Percentiles rank a stretch among this genome's conserved stretches.
Evolutionary conservation across 2,329 filamentous ascomycete species (phyloP).

Genomic region (Aspergillus alliaceus): DNA sequence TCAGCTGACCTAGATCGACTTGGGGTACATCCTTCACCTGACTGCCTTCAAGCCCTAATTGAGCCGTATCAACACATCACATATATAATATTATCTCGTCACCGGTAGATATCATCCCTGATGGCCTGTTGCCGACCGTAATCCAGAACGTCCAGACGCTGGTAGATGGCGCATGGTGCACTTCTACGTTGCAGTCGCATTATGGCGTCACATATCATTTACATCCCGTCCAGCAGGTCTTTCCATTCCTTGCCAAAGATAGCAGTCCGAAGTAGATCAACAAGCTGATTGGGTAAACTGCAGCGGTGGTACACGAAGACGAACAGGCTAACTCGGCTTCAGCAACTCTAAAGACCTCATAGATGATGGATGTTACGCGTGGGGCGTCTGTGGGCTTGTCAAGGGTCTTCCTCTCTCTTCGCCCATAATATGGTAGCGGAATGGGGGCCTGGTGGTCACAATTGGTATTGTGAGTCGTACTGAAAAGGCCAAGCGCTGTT

Average conservation of each 20-base stretch:
- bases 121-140: neutral
- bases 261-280: no score
- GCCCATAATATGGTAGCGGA: neutral
- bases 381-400: neutral
- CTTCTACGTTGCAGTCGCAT: neutral
- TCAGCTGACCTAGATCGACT: neutral
- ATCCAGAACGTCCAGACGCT: neutral
- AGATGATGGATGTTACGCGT: neutral
- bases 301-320: neutral
- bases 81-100: neutral
- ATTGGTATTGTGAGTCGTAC: no score
- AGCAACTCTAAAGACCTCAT: neutral
- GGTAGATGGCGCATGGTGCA: neutral
- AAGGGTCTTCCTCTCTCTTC: neutral
- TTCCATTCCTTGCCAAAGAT: no score
- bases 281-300: fast-evolving
- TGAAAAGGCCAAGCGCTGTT: no score
- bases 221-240: no score
- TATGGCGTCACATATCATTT: neutral
- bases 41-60: neutral
- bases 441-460: no score
- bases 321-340: neutral
- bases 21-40: neutral
- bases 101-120: neutral
- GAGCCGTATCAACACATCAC: no score